Evolutionary conservation across 2,329 filamentous ascomycete genomes (phyloP), one percentile per base, ranked within the genome.

Genomic region (Dothidotthia symphoricarpi): DNA sequence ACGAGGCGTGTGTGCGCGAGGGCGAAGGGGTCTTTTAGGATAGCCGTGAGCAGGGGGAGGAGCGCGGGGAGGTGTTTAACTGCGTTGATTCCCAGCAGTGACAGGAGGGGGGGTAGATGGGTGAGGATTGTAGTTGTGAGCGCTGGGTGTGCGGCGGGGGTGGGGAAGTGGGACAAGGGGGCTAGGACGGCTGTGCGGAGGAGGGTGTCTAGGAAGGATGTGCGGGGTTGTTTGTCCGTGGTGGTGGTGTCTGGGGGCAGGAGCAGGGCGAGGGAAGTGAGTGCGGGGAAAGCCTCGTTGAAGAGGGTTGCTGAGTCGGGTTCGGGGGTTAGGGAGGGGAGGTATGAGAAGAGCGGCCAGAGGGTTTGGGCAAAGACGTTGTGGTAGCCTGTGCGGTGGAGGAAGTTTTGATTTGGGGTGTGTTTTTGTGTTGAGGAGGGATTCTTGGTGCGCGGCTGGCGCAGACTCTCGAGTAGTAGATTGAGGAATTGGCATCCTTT

Each of bases 281-380:
- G 71, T 2, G 82, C 81, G 6, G 76, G 72, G 49, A 89, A 94
- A 0, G 85, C 81, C 6, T 75, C 72, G 5, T 64, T 57, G 1
- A 95, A 75, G 3, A 96, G 69, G 1, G 59, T 55, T 2, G 85
- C 58, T 3, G 86, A 86, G 39, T 93, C 85, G 0, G 74, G 61
- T 55, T 87, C 84, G 0, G 86, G 81, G 0, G 88, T 95, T 28
- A 95, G 70, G 10, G 76, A 80, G 0, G 91, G 90, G 5, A 95
- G 74, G 53, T 82, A 86, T 6, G 84, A 75, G n/a, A 95, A 75
- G 24, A 82, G 81, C 1, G 88, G 86, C 48, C 83, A 76, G 2
- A 88, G 67, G 3, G 82, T 78, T 14, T 88, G 78, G 54, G 83
- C 77, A 44, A 91, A 84, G 16, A 91, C 76, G 11, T 75, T 68